Conservation (phyloP, 768 basidiomycete genomes). For the Suillus luteus region DNA sequence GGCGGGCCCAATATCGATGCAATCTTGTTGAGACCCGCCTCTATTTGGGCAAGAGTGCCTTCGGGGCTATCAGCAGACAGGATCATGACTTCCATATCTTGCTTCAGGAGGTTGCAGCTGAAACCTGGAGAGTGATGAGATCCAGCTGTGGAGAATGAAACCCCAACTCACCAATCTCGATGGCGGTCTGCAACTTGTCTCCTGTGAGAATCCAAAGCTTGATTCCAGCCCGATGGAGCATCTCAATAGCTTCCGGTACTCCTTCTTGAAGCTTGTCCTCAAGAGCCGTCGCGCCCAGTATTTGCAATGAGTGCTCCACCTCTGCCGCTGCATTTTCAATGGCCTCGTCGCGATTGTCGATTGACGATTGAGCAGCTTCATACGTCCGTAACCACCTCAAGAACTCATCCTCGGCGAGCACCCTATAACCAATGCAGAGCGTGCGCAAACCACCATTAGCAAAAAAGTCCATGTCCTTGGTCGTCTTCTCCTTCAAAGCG, state of each 20-base stretch:
- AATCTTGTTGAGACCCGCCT: conserved; percentile 93
- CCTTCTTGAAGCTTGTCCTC: conserved; percentile 98
- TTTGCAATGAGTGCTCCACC: conserved; percentile 80
- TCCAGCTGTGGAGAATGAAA: background rate
- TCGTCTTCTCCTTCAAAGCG: conserved; percentile 72
- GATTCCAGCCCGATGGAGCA: conserved; percentile 89
- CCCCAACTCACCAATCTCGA: conserved; percentile 74
- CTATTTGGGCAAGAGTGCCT: conserved; percentile 81
- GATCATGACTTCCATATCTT: conserved; percentile 97
- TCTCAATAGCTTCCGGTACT: conserved; percentile 94
- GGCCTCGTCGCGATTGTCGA: conserved; percentile 85
- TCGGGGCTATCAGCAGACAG: conserved; percentile 81
- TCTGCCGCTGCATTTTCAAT: conserved; percentile 84
- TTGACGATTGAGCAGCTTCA: conserved; percentile 77
- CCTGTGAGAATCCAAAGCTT: conserved; percentile 98
- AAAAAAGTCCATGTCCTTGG: conserved; percentile 88
- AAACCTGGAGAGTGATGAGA: conserved; percentile 48
- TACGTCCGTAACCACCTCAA: conserved; percentile 75
- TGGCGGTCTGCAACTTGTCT: conserved; percentile 97
- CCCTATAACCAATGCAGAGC: conserved; percentile 83
- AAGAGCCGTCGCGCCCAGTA: conserved; percentile 92
- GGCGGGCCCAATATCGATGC: conserved; percentile 83
- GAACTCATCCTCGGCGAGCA: conserved; percentile 83
- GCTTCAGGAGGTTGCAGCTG: conserved; percentile 92
- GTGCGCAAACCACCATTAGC: conserved; percentile 93